Base-by-base conservation (phyloP, 768 basidiomycete genomes). In the Trametes cinnabarina region DNA sequence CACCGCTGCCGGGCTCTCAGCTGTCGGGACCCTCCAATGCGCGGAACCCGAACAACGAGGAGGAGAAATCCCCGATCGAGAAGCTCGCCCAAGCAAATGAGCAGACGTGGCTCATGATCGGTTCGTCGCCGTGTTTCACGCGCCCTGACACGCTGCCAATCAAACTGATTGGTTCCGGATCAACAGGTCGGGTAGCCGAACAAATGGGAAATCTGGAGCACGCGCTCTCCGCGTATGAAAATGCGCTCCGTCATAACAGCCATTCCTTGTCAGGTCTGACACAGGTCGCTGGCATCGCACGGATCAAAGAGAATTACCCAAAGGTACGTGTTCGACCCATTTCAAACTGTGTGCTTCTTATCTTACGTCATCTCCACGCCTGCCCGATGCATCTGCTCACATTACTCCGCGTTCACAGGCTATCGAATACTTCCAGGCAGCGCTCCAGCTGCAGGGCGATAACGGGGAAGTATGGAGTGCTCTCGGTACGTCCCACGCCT, bases 401-500 rank as follows among this genome's bases (percentile, higher is more conserved):
- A 64, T 57, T 53, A 49, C 50, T 58, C 64, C 67, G 49, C 32
- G 53, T 65, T 64, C 62, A 62, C 74, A 94, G 92, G 96, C 96
- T 47, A 87, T 98, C 72, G 96, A 98, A 58, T 97, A 90, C 76
- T 98, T 97, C 72, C 92, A 97, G 66, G 87, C 95, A 44, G 94
- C 95, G 20, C 82, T 98, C 53, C 79, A 80, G 63, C 81, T 97
- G 56, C 88, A 94, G 66, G 92, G 93, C 74, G 94, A 97, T 74
- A 97, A 97, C 74, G 96, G 96, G 68, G 96, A 98, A 78, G 92
- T 97, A 56, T 98, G 96, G 96, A 94, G 92, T 67, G 94, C 95
- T 0, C 82, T 99, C 58, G 94, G 93, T 87, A 72, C 62, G 67
- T 79, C 51, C 53, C 54, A 62, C 37, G 63, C 58, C 55, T 58